Base-by-base conservation (phyloP, 2,329 filamentous ascomycete genomes). In the Periconia sp. region DNA sequence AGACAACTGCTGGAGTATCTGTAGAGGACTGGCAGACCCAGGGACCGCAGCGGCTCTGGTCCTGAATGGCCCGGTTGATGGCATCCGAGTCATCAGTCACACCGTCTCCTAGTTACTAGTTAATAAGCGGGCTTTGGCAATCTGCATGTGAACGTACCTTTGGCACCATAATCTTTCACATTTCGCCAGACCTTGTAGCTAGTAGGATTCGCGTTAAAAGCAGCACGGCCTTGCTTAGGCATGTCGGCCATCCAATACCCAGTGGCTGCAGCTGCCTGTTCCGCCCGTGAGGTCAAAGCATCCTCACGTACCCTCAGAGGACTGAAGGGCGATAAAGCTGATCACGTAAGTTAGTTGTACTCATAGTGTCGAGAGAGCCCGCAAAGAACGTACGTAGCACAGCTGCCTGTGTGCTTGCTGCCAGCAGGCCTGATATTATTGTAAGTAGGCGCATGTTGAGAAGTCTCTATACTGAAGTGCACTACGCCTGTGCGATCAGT, bases 1-100 rank as follows among this genome's bases (percentile, higher is more conserved):
- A 83, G 8, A 83, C 74, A 23, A 82, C 70, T 3, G 78, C 80
- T 3, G 81, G 80, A 2, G 75, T 77, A 2, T 73, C 75, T 1
- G 80, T 82, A 2, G 75, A 68, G 1, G 73, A 75, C 10, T 61
- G 52, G 54, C 76, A 76, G 7, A 64, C 57, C 32, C 66, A 73
- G 9, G 73, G 73, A 16, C 63, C 73, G 45, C 74, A 77, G 11
- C 75, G 70, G 32, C 63, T 65, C 11, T 72, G 72, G 23, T 68
- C 67, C 7, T 61, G 63, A 43, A 77, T 76, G n/a, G 74, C 75
- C 37, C 46, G 55, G 46, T 77, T 76, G 63, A 85, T 83, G 9
- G 82, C 81, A 18, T 69, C 75, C 12, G 81, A 82, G 52, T 85
- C 68, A 28, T 70, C 68, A 17, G 66, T 70, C 7, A 66, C 57